Evolutionary conservation across 768 basidiomycete genomes (phyloP).

Genomic region (Trametes cinnabarina): DNA sequence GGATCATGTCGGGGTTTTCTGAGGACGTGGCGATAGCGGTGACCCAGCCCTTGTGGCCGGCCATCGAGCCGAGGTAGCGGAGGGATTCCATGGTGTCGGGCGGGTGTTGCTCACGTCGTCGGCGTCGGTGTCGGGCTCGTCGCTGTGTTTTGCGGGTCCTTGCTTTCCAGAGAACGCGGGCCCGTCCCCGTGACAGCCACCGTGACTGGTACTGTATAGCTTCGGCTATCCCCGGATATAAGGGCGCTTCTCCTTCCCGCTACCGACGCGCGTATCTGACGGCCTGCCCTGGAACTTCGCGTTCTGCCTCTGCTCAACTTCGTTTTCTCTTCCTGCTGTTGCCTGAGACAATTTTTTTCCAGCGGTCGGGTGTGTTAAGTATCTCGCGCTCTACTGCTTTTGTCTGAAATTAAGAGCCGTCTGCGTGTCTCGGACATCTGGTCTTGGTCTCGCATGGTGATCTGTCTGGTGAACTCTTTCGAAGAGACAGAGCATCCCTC

Average conservation of each 20-base stretch:
- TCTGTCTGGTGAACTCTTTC: no score
- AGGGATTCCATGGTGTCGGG: slow-evolving; percentile 57
- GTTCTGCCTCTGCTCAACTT: no score
- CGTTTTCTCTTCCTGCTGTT: no score
- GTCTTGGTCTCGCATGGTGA: no score
- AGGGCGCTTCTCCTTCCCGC: slow-evolving; percentile 53
- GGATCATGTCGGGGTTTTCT: slow-evolving; percentile 98
- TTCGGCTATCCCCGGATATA: slow-evolving; percentile 26
- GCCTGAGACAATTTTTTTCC: no score
- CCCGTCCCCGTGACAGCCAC: slow-evolving; percentile 54
- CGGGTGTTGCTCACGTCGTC: slow-evolving; percentile 24
- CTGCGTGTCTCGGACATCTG: no score
- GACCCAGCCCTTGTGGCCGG: slow-evolving; percentile 96
- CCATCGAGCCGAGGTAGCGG: slow-evolving; percentile 87
- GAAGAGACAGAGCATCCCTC: no score
- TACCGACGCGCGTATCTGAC: slow-evolving; percentile 93
- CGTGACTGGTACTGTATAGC: slow-evolving; percentile 61
- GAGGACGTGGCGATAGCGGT: slow-evolving; percentile 98
- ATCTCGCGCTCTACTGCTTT: no score
- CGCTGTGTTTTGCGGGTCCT: slow-evolving; percentile 22
- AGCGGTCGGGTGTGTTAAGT: neutral
- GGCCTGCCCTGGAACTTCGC: neutral
- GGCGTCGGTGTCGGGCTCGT: slow-evolving; percentile 33
- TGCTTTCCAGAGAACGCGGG: slow-evolving; percentile 25
- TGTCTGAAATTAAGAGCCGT: no score